A percentile compares a stretch with the other conserved stretches of the same genome.
phyloP scores from a whole-genome alignment of 139 green algal genomes.

The Micromonas pusilla region DNA sequence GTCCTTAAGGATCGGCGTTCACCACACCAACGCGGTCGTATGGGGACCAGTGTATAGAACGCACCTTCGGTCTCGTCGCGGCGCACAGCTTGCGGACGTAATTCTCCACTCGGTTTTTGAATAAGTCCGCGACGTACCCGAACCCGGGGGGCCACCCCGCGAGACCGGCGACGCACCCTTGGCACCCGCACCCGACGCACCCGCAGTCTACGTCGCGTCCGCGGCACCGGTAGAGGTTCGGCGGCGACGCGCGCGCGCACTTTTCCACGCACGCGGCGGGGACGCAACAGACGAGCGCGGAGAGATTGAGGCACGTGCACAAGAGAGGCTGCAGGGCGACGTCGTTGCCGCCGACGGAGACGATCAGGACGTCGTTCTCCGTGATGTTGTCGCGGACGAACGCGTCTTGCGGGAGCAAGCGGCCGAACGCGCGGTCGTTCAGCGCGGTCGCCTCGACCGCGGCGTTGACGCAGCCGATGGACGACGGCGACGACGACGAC shows the following conservation, averaged over 20 bases:
- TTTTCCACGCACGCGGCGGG: neutral
- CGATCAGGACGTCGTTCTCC: constrained; percentile 1
- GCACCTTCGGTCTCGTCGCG: neutral
- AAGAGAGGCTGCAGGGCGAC: neutral
- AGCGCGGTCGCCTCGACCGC: constrained; percentile 23
- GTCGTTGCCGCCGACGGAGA: constrained; percentile 20
- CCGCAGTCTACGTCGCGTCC: neutral
- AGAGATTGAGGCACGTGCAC: neutral
- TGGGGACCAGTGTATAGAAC: too few relatives aligned
- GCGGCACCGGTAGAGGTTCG: neutral
- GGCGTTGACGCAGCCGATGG: constrained; percentile 6
- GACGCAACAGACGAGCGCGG: neutral
- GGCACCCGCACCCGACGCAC: neutral
- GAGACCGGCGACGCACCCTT: neutral
- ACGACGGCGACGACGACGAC: too few relatives aligned
- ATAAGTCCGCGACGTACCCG: constrained; percentile 17
- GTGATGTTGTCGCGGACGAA: neutral
- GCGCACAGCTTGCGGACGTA: neutral
- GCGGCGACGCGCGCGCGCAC: neutral
- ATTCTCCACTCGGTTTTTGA: neutral
- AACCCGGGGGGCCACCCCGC: neutral
- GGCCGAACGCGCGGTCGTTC: constrained; percentile 1
- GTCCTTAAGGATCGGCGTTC: too few relatives aligned
- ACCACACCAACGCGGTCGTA: too few relatives aligned
- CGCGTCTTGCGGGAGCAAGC: constrained; percentile 1